phyloP scores from a whole-genome alignment of 495 filamentous ascomycete species.

The Aspergillus homomorphus region DNA sequence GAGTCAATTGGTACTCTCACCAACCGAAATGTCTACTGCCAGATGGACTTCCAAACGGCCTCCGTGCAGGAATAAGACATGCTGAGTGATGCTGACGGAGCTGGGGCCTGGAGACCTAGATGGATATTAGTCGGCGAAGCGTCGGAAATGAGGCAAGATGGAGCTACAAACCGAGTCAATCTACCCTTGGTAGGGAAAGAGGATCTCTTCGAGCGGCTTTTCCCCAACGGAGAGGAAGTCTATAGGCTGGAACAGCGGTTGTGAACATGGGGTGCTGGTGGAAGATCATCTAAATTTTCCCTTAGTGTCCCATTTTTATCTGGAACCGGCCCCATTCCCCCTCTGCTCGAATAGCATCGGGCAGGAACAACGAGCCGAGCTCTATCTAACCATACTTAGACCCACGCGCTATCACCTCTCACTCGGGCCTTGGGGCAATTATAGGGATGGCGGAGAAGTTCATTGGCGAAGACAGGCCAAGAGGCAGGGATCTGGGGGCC shows the following conservation, averaged over 20 bases:
- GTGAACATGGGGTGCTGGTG: background rate
- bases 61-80: background rate
- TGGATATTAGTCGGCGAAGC: background rate
- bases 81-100: background rate
- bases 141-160: background rate
- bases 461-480: background rate
- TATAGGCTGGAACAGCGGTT: background rate
- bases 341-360: background rate
- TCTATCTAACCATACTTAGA: background rate
- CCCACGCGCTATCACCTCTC: background rate
- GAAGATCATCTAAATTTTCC: slow-evolving; percentile 2
- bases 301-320: background rate
- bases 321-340: background rate
- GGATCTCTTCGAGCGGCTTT: background rate
- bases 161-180: background rate
- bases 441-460: too few species aligned
- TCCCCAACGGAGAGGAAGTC: background rate
- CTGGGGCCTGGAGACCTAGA: background rate
- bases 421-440: background rate
- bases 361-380: background rate
- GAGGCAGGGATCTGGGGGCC: slow-evolving; percentile 3
- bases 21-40: background rate
- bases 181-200: background rate
- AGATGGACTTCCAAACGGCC: background rate
- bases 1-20: too few species aligned